phyloP scores from a whole-genome alignment of 1,284 basidiomycete genomes.

The Ganoderma sinense region DNA sequence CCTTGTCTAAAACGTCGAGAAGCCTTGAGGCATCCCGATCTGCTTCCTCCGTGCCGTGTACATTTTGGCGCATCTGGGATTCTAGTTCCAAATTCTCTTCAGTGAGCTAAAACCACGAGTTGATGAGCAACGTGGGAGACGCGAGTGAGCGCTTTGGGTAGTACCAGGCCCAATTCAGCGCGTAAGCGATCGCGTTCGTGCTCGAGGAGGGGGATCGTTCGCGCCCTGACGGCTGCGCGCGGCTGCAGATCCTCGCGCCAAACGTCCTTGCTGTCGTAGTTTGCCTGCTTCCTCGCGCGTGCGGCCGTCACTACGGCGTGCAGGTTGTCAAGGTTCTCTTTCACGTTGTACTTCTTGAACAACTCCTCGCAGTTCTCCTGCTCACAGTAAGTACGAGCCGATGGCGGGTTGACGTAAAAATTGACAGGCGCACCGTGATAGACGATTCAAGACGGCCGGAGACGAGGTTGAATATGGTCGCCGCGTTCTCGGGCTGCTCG shows the following conservation, averaged over 20 bases:
- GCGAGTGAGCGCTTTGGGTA: neutral
- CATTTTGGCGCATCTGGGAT: slow-evolving; percentile 56
- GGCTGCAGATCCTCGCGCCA: slow-evolving; percentile 72
- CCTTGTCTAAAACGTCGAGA: slow-evolving; percentile 63
- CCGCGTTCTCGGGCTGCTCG: slow-evolving; percentile 73
- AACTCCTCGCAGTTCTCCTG: slow-evolving; percentile 57
- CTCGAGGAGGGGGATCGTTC: slow-evolving; percentile 65
- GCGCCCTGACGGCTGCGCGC: slow-evolving; percentile 63
- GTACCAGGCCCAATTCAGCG: slow-evolving; percentile 57
- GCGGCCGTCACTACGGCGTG: slow-evolving; percentile 75
- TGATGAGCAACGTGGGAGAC: slow-evolving; percentile 1
- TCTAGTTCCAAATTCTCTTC: slow-evolving; percentile 58
- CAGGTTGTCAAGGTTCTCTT: slow-evolving; percentile 71
- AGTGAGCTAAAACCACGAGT: slow-evolving; percentile 52
- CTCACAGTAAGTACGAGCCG: neutral
- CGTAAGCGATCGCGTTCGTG: slow-evolving; percentile 59
- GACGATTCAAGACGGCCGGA: slow-evolving; percentile 73
- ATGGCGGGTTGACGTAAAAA: slow-evolving; percentile 10
- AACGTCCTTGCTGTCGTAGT: slow-evolving; percentile 54
- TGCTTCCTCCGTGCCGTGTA: slow-evolving; percentile 51
- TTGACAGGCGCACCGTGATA: slow-evolving; percentile 55
- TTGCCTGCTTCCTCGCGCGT: slow-evolving; percentile 63
- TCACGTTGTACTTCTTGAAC: slow-evolving; percentile 68
- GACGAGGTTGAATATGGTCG: slow-evolving; percentile 70
- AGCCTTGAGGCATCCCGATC: slow-evolving; percentile 55